phyloP scores from a whole-genome alignment of 2,329 filamentous ascomycete genomes.

The Cordyceps tenuipes region DNA sequence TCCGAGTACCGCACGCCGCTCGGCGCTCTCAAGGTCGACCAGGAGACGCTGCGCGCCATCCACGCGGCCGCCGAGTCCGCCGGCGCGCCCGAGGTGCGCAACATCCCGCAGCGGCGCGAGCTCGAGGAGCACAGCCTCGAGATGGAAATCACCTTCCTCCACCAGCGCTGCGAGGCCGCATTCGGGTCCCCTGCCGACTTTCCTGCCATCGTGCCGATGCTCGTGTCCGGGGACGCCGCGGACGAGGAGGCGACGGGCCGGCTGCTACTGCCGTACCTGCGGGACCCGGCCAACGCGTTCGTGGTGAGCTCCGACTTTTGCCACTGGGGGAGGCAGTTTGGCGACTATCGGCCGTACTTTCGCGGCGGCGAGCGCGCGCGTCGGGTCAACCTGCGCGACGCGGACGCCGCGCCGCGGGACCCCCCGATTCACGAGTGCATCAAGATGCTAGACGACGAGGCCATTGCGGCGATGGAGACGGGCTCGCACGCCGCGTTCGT shows the following conservation, averaged over 20 bases:
- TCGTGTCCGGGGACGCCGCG: slow-evolving; percentile 64
- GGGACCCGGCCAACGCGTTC: slow-evolving; percentile 69
- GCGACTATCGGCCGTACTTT: slow-evolving; percentile 67
- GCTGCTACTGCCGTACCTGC: slow-evolving; percentile 69
- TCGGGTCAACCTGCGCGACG: slow-evolving; percentile 30
- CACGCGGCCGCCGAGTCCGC: slow-evolving; percentile 20
- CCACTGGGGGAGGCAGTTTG: slow-evolving; percentile 82
- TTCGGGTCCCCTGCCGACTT: slow-evolving; percentile 46
- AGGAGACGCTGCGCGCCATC: slow-evolving; percentile 42
- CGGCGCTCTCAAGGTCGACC: slow-evolving; percentile 61
- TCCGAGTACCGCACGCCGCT: slow-evolving; percentile 65
- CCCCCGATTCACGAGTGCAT: slow-evolving; percentile 77
- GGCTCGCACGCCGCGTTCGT: slow-evolving; percentile 66
- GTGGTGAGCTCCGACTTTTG: slow-evolving; percentile 94
- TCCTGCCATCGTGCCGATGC: slow-evolving; percentile 73
- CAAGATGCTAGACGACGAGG: slow-evolving; percentile 65
- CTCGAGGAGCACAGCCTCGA: slow-evolving; percentile 87
- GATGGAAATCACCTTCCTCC: slow-evolving; percentile 93
- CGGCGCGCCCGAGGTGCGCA: slow-evolving; percentile 35
- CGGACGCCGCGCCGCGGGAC: slow-evolving; percentile 23
- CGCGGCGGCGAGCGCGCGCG: slow-evolving; percentile 31
- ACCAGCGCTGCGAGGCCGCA: slow-evolving; percentile 57
- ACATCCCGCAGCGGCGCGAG: slow-evolving; percentile 60
- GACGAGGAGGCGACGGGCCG: slow-evolving; percentile 60
- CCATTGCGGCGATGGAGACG: slow-evolving; percentile 76